Conservation (phyloP, 495 filamentous ascomycete genomes). For the Tuber calosporum region DNA sequence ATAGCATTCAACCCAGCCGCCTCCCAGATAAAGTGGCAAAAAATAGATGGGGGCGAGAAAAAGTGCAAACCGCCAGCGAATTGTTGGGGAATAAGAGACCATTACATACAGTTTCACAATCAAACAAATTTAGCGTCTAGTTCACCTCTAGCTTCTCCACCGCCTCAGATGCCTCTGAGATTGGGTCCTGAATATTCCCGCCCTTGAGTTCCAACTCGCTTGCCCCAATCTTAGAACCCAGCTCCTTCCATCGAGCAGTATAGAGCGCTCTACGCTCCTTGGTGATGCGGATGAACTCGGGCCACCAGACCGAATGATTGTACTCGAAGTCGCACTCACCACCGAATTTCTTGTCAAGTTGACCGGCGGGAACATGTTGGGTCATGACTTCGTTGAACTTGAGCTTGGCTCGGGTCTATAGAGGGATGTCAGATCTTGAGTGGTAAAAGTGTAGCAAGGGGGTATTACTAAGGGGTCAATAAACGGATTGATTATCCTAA, state of each 20-base stretch:
- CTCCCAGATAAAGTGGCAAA: not conserved
- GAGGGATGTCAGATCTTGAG: slow-evolving; percentile 3
- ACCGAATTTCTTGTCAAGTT: slow-evolving; percentile 65
- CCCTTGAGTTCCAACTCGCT: slow-evolving; percentile 73
- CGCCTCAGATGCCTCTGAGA: not conserved
- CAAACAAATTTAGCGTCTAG: not conserved
- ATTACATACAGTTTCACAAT: not conserved
- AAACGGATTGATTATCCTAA: slow-evolving; percentile 90
- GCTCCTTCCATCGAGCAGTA: slow-evolving; percentile 64
- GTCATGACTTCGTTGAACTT: slow-evolving; percentile 86
- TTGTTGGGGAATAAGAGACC: not conserved
- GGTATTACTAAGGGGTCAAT: slow-evolving; percentile 64
- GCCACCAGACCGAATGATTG: slow-evolving; percentile 83
- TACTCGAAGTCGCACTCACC: slow-evolving; percentile 74
- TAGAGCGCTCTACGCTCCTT: slow-evolving; percentile 54
- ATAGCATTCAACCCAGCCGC: not conserved
- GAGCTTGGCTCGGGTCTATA: slow-evolving; percentile 74
- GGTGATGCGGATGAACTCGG: slow-evolving; percentile 63
- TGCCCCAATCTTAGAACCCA: slow-evolving; percentile 73
- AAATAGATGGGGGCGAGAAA: not conserved
- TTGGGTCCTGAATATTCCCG: slow-evolving; percentile 40
- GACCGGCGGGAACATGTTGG: slow-evolving; percentile 65
- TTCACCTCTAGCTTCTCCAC: not conserved
- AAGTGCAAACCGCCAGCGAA: not conserved
- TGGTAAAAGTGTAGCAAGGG: not conserved